These are phyloP conservation scores for Paracoccidioides lutzii DNA, from an alignment of 2,329 filamentous ascomycete species.

Conservation along the genomic window DNA sequence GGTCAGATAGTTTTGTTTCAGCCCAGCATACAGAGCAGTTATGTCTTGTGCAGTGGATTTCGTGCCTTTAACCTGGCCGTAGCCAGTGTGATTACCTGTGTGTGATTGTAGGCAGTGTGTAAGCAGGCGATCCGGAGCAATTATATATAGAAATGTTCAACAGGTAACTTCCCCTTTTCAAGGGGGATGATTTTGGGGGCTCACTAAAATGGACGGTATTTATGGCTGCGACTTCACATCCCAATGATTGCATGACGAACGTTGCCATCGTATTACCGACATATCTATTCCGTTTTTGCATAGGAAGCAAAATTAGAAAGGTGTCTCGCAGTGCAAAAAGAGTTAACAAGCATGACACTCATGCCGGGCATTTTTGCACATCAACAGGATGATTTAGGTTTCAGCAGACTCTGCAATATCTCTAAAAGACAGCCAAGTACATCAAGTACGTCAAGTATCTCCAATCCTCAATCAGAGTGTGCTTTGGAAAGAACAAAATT, in stretches of 20 bases:
- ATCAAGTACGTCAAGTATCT: too few species aligned
- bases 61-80: constrained; percentile 76
- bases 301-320: constrained; percentile 1
- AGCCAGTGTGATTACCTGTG: constrained; percentile 87
- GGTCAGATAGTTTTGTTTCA: constrained; percentile 71
- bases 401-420: background rate
- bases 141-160: background rate
- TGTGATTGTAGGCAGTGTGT: background rate
- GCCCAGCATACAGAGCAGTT: constrained; percentile 66
- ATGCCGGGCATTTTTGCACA: background rate
- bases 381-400: background rate
- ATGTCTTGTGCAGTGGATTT: constrained; percentile 73
- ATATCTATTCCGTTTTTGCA: constrained; percentile 47
- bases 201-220: constrained; percentile 97
- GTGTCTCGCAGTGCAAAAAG: background rate
- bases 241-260: constrained; percentile 83
- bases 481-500: too few species aligned
- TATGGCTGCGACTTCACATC: constrained; percentile 83
- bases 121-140: background rate
- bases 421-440: too few species aligned
- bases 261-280: constrained; percentile 97
- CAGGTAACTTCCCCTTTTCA: constrained; percentile 3
- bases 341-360: background rate
- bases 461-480: too few species aligned
- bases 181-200: constrained; percentile 17